A percentile compares a stretch with the other conserved stretches of the same genome.
Evolutionary conservation across 768 basidiomycete species (phyloP).

Genomic region (Xerocomus brunneocitrinus): DNA sequence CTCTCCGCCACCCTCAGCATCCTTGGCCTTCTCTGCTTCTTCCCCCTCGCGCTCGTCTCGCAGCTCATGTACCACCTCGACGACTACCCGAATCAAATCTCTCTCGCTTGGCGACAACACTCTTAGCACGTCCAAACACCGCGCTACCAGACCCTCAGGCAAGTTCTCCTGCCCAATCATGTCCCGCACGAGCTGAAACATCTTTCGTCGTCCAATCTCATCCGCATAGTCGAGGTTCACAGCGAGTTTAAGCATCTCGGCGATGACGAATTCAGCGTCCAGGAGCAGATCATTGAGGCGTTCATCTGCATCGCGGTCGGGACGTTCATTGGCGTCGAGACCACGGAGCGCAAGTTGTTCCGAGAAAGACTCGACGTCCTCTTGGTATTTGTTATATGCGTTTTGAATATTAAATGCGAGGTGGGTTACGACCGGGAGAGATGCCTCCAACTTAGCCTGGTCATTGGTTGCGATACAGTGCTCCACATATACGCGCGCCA

Average conservation of each 20-base stretch:
- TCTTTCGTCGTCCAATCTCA: conserved; percentile 84
- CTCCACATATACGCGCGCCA: conserved; percentile 79
- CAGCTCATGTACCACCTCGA: conserved; percentile 82
- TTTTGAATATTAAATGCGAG: conserved; percentile 74
- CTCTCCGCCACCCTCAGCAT: conserved; percentile 30
- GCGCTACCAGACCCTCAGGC: conserved; percentile 63
- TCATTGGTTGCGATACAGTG: conserved; percentile 64
- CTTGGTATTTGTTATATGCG: conserved; percentile 62
- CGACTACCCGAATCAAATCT: conserved; percentile 83
- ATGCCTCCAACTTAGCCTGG: conserved; percentile 56
- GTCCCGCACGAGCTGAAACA: conserved; percentile 79
- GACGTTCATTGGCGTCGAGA: conserved; percentile 34
- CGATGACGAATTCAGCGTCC: conserved; percentile 57
- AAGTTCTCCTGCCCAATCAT: conserved; percentile 75
- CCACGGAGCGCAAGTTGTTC: conserved; percentile 30
- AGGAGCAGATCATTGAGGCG: conserved; percentile 34
- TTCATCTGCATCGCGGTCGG: conserved; percentile 43
- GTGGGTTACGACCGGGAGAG: conserved; percentile 79
- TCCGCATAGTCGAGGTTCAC: conserved; percentile 85
- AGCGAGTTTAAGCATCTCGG: conserved; percentile 76
- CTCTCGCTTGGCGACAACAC: conserved; percentile 68
- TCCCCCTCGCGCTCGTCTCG: conserved; percentile 42
- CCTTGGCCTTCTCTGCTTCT: conserved; percentile 35
- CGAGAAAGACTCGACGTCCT: conserved; percentile 38
- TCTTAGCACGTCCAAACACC: conserved; percentile 80